A percentile compares a stretch with the other conserved stretches of the same genome.
Evolutionary conservation across 2,329 filamentous ascomycete genomes (phyloP).

Genomic region (Shiraia sp.): DNA sequence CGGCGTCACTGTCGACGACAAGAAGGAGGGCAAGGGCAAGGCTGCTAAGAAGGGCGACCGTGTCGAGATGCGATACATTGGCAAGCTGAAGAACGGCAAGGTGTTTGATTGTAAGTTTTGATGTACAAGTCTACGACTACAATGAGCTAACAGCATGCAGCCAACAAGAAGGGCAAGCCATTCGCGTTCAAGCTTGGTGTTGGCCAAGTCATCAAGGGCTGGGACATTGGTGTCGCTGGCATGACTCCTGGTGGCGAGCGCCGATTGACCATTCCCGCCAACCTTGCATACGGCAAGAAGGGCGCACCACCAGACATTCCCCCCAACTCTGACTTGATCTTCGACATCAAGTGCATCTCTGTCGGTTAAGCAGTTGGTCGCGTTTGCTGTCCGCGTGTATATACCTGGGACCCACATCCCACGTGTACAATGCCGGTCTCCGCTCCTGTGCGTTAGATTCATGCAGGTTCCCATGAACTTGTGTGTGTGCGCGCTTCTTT

Average conservation of each 20-base stretch:
- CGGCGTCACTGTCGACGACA: constrained; percentile 93
- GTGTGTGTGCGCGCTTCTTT: constrained; percentile 22
- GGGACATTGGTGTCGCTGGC: constrained; percentile 92
- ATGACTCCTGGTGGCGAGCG: constrained; percentile 95
- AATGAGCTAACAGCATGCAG: constrained; percentile 51
- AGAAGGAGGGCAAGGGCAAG: constrained; percentile 84
- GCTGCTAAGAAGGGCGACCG: constrained; percentile 87
- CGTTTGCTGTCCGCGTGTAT: constrained; percentile 20
- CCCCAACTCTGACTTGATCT: constrained; percentile 85
- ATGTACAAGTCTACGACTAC: not conserved
- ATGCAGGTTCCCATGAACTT: not conserved
- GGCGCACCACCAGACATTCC: constrained; percentile 78
- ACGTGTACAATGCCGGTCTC: constrained; percentile 29
- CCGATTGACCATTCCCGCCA: constrained; percentile 83
- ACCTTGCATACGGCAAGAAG: constrained; percentile 88
- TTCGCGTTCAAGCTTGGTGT: constrained; percentile 94
- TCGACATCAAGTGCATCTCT: constrained; percentile 68
- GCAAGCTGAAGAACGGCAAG: constrained; percentile 90
- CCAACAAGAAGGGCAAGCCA: constrained; percentile 98
- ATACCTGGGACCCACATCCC: too few species aligned
- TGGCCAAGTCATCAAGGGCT: constrained; percentile 97
- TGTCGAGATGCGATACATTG: constrained; percentile 95
- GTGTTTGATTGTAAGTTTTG: constrained; percentile 81
- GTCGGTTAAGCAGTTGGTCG: constrained; percentile 45
- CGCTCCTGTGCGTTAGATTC: constrained; percentile 23